phyloP scores from a whole-genome alignment of 768 basidiomycete species.

The Boletellus ananas region DNA sequence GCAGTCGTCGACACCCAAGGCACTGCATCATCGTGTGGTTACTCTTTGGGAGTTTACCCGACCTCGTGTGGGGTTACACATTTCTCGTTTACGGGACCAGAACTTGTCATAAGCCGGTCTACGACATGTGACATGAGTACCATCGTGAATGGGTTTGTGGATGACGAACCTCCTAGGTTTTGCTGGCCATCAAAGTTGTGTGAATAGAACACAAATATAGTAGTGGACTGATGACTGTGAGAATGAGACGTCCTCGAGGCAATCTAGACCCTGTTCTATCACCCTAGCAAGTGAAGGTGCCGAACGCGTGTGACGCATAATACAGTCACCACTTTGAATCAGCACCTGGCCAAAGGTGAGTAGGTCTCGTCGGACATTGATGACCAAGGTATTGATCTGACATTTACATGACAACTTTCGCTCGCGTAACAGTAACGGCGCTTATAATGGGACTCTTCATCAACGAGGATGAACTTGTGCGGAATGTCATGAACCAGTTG shows the following conservation, averaged over 20 bases:
- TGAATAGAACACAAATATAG: not conserved
- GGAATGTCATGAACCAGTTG: slow-evolving; percentile 5
- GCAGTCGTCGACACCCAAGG: too few species aligned
- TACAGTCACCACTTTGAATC: not conserved
- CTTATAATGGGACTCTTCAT: slow-evolving; percentile 18
- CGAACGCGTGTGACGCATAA: too few species aligned
- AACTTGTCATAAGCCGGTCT: too few species aligned
- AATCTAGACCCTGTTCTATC: not conserved
- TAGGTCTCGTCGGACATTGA: not conserved
- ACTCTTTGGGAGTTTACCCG: too few species aligned
- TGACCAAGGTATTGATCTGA: not conserved
- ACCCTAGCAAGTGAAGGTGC: not conserved
- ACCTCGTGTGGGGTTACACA: too few species aligned
- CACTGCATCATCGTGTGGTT: too few species aligned
- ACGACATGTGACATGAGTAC: too few species aligned
- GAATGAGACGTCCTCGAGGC: slow-evolving; percentile 6
- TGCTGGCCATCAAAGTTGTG: not conserved
- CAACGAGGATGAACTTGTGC: slow-evolving; percentile 16
- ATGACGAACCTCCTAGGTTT: too few species aligned
- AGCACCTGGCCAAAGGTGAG: not conserved
- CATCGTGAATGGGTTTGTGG: too few species aligned
- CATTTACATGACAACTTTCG: not conserved
- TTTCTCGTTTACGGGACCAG: too few species aligned
- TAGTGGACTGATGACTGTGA: not conserved
- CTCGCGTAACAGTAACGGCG: not conserved